Conservation (phyloP, 176 grass and related monocot species). For the Carex scoparia region DNA sequence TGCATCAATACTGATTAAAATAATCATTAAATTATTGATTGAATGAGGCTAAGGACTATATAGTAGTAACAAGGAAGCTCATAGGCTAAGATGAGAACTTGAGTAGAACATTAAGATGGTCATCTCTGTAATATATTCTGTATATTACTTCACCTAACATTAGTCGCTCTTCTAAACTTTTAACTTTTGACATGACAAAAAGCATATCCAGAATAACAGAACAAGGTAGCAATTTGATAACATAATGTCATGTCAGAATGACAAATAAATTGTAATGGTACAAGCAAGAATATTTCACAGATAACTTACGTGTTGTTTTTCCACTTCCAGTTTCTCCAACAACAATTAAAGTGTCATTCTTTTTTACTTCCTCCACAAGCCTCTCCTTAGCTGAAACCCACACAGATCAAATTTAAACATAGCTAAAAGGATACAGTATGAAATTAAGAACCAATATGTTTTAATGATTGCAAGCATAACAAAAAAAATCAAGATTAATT, state of each 20-base stretch:
- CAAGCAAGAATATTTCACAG: not conserved
- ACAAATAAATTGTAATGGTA: not conserved
- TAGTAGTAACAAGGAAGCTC: not conserved
- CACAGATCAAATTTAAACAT: not conserved
- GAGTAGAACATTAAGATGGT: not conserved
- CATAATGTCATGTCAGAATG: not conserved
- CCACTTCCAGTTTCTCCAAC: conserved; percentile 94
- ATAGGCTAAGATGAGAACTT: not conserved
- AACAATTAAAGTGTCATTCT: conserved; percentile 68
- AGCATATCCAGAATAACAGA: not conserved
- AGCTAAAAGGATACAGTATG: not conserved
- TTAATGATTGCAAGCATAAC: not conserved
- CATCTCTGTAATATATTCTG: not conserved
- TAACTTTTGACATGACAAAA: not conserved
- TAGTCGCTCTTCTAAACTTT: not conserved
- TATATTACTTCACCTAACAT: not conserved
- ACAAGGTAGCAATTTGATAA: not conserved
- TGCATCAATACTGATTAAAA: not conserved
- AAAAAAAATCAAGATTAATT: not conserved
- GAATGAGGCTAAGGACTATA: not conserved
- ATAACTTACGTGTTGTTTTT: conserved; percentile 84
- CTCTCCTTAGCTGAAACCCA: conserved; percentile 57
- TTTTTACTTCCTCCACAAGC: conserved; percentile 78
- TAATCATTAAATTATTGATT: not conserved
- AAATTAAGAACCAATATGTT: not conserved